Conservation (phyloP, 768 basidiomycete species). For the Hygrocybe coccinea region DNA sequence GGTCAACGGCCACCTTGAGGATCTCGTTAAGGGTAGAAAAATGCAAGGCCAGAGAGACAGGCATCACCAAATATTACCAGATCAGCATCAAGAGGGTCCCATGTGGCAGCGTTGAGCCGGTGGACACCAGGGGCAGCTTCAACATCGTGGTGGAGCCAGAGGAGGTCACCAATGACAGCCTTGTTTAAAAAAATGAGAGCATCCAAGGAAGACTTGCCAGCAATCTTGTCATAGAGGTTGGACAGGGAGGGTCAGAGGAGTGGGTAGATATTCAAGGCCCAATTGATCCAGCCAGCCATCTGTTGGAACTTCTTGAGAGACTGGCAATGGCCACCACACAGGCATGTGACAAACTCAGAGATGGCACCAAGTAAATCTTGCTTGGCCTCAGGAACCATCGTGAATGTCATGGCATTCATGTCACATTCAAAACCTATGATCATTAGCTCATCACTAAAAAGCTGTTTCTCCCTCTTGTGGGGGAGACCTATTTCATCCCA, state of each 20-base stretch:
- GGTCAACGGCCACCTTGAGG: constrained; percentile 14
- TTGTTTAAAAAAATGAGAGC: constrained; percentile 24
- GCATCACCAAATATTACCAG: constrained; percentile 21
- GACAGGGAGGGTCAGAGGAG: constrained; percentile 25
- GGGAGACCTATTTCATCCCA: constrained; percentile 40
- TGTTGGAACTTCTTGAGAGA: constrained; percentile 25
- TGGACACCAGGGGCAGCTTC: constrained; percentile 13
- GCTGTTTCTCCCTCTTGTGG: constrained; percentile 37
- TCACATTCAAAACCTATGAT: constrained; percentile 41
- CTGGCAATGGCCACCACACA: constrained; percentile 3
- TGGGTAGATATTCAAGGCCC: constrained; percentile 36
- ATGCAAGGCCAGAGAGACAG: constrained; percentile 11
- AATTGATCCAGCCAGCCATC: constrained; percentile 37
- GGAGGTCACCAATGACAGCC: constrained; percentile 19
- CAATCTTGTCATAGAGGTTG: constrained; percentile 29
- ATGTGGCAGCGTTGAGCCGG: constrained; percentile 16
- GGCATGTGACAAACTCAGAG: not conserved
- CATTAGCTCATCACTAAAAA: constrained; percentile 26
- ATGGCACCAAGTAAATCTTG: constrained; percentile 10
- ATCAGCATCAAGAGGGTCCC: constrained; percentile 13
- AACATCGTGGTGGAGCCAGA: constrained; percentile 28
- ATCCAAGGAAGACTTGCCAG: constrained; percentile 14
- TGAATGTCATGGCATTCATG: constrained; percentile 26
- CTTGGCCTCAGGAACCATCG: constrained; percentile 7
- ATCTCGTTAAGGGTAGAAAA: constrained; percentile 26